Base-by-base conservation (phyloP, 2,329 filamentous ascomycete genomes). In the Penicillium sp. region DNA sequence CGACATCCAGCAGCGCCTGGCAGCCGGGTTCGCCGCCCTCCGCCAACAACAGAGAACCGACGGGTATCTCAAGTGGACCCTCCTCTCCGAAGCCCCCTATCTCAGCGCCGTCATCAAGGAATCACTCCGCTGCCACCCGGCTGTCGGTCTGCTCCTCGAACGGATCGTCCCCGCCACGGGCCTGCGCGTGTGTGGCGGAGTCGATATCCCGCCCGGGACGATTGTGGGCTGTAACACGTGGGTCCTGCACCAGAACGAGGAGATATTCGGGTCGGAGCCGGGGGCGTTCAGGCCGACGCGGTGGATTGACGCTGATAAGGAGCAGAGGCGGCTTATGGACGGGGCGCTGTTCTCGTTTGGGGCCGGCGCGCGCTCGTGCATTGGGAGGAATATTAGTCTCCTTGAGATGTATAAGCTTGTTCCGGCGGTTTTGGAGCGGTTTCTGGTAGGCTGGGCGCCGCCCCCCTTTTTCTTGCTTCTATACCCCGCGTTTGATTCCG, bases 371-470 rank as follows among this genome's bases (percentile, higher is more conserved):
- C 56, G 63, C 6, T 26, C 51, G 3, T 64, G 63, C 29, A 41
- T 64, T 15, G 63, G 63, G 5, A 64, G 51, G 49, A 48, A 59
- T 17, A 49, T 62, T 15, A 30, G 51, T 1, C 31, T 46, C 7
- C n/a, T 64, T 21, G 63, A 64, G 44, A 17, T 62, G 15, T 56
- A 64, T 17, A 64, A 64, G 29, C 23, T 64, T 3, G 26, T 61
- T 7, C 52, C 59, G 23, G 8, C 46, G 3, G 5, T 61, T 3
- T 23, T 61, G 13, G 21, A 30, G 46, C 21, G 26, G 5, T 61
- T 46, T 23, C 23, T 56, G 59, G 59, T 61, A 6, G 6, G 30
- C 9, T 6, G 5, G 6, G 6, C 30, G 6, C 30, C 30, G 6
- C 9, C 9, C 9, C 30, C 30, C 30, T 31, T 31, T 31, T 31